A percentile compares a stretch with the other conserved stretches of the same genome.
phyloP scores from a whole-genome alignment of 306 rosid genomes.

The Trichosanthes cucumerina region DNA sequence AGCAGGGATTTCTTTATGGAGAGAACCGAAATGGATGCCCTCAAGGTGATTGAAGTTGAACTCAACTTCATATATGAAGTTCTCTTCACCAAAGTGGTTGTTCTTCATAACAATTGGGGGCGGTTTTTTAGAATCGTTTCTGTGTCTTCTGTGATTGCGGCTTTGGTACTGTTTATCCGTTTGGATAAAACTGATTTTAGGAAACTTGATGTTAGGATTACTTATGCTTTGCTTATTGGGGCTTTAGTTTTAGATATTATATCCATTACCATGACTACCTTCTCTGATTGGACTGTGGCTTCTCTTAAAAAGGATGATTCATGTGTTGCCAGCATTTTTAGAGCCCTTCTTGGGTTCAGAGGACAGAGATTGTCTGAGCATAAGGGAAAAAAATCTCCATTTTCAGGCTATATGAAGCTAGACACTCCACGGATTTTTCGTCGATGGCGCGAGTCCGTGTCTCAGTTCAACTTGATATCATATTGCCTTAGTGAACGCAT shows the following conservation, averaged over 20 bases:
- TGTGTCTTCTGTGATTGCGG: neutral
- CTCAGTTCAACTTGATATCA: conserved; percentile 18
- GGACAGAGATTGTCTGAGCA: neutral
- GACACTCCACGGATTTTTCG: conserved; percentile 6
- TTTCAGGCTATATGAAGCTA: neutral
- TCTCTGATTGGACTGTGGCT: conserved; percentile 31
- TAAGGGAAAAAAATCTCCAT: neutral
- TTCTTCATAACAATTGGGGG: neutral
- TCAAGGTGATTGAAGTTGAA: conserved; percentile 24
- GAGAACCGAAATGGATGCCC: neutral
- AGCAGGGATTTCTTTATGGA: conserved; percentile 19
- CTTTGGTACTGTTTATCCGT: conserved; percentile 14
- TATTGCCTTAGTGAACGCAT: conserved; percentile 16
- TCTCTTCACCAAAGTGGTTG: conserved; percentile 32
- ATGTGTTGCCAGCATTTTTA: neutral
- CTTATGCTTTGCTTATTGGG: conserved; percentile 29
- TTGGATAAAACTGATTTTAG: conserved; percentile 12
- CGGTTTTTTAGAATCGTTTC: conserved; percentile 13
- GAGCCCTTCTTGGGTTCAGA: neutral
- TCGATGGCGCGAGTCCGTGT: conserved; percentile 34
- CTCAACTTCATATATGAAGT: conserved; percentile 38
- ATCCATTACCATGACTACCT: conserved; percentile 14
- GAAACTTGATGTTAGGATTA: conserved; percentile 20
- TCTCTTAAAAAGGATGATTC: neutral
- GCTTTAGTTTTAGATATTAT: conserved; percentile 30